phyloP scores from a whole-genome alignment of 2,329 filamentous ascomycete species.

The Rhinocladiella mackenziei region DNA sequence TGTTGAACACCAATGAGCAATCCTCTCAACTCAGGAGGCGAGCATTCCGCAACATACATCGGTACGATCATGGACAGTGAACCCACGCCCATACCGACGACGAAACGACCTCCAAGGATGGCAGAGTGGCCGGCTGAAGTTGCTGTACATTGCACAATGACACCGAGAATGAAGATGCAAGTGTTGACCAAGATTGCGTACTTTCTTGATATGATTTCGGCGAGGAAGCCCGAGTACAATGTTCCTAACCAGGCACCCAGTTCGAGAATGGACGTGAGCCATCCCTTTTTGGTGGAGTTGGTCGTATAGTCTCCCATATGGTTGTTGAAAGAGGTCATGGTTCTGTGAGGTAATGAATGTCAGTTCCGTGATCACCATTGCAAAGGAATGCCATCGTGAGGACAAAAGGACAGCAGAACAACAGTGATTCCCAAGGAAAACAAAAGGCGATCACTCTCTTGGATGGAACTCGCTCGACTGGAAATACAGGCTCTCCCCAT shows the following conservation, averaged over 20 bases:
- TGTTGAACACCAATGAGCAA: slow-evolving; percentile 43
- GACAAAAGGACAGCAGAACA: no score
- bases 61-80: slow-evolving; percentile 42
- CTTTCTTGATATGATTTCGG: slow-evolving; percentile 37
- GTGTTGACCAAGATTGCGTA: slow-evolving; percentile 35
- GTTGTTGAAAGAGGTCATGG: slow-evolving; percentile 31
- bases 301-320: slow-evolving; percentile 28
- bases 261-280: slow-evolving; percentile 41
- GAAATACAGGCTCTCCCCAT: slow-evolving; percentile 35
- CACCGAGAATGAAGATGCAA: slow-evolving; percentile 37
- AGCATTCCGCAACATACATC: slow-evolving; percentile 36
- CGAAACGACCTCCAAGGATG: slow-evolving; percentile 40
- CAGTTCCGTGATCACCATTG: no score
- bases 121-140: slow-evolving; percentile 33
- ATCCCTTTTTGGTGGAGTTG: slow-evolving; percentile 32
- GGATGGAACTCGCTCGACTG: no score
- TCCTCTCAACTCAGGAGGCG: slow-evolving; percentile 42
- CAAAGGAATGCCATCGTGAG: no score
- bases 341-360: no score
- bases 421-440: no score
- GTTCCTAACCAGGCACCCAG: slow-evolving; percentile 40
- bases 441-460: no score
- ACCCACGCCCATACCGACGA: slow-evolving; percentile 42
- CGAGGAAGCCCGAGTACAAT: slow-evolving; percentile 37
- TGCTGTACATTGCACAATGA: slow-evolving; percentile 47